Evolutionary conservation across 1,284 basidiomycete species (phyloP).

Genomic region (Naganishia albida): DNA sequence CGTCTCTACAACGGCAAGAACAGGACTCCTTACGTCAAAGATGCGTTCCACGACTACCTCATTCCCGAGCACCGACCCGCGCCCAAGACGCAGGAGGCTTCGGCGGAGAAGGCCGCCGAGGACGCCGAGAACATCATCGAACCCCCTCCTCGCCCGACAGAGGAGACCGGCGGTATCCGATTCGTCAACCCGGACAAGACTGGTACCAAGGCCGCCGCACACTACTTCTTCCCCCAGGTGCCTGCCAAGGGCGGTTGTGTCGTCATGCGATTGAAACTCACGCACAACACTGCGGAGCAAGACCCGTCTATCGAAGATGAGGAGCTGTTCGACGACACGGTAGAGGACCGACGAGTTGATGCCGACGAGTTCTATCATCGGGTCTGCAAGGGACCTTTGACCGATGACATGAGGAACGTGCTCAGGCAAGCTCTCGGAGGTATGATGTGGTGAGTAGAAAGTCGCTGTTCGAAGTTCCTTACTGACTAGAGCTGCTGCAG

Average conservation of each 20-base stretch:
- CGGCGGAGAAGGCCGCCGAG: slow-evolving; percentile 31
- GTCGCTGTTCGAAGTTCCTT: neutral
- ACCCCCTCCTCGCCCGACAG: slow-evolving; percentile 44
- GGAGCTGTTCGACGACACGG: slow-evolving; percentile 78
- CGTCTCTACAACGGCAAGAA: slow-evolving; percentile 88
- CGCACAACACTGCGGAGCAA: slow-evolving; percentile 70
- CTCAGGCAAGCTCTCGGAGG: slow-evolving; percentile 96
- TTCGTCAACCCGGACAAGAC: slow-evolving; percentile 85
- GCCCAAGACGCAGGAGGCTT: slow-evolving; percentile 38
- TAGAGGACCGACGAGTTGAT: slow-evolving; percentile 86
- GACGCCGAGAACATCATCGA: slow-evolving; percentile 43
- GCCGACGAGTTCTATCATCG: slow-evolving; percentile 93
- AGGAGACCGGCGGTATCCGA: slow-evolving; percentile 43
- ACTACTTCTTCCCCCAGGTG: slow-evolving; percentile 84
- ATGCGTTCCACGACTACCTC: slow-evolving; percentile 98
- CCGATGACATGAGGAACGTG: slow-evolving; percentile 89
- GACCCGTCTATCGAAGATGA: slow-evolving; percentile 85
- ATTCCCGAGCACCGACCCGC: slow-evolving; percentile 76
- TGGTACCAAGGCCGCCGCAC: slow-evolving; percentile 90
- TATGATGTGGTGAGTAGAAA: slow-evolving; percentile 75
- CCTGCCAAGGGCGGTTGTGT: slow-evolving; percentile 90
- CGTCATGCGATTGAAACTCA: slow-evolving; percentile 91
- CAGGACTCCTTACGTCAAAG: slow-evolving; percentile 81
- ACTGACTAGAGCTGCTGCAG: slow-evolving; percentile 42
- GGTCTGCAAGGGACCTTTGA: slow-evolving; percentile 76